Base-by-base conservation (phyloP, 345 rosid species). In the Corchorus olitorius region DNA sequence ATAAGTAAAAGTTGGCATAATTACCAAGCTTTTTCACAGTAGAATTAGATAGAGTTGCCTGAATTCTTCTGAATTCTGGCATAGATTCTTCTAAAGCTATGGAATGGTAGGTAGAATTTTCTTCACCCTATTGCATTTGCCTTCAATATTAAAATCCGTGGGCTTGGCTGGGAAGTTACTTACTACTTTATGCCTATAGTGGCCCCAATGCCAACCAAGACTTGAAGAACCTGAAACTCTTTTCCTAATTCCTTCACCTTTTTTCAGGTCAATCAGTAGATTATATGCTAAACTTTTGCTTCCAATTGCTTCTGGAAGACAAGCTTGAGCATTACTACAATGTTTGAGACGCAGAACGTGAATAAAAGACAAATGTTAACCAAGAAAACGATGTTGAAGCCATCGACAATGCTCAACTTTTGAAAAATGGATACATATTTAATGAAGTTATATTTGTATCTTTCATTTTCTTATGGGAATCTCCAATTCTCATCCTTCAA, bases 281-380 rank as follows among this genome's bases (percentile, higher is more conserved):
- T 52, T 34, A 70, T 39, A 39, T 39, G 16, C 45, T 15, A 9
- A 9, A 22, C 34, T 70, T 52, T 52, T 27, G 27, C 27, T 27
- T 27, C 27, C 16, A 70, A 33, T 70, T 70, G 60, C 46, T 33
- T 34, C 59, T 8, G 34, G 73, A 33, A 70, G 73, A 70, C 60
- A 17, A 52, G 60, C 56, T 52, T 50, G 46, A 50, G 45, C 8
- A 19, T 70, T 70, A 39, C 43, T 70, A 70, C 60, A 4, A 50
- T 16, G 9, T 52, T 16, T 16, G 45, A 70, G 33, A 65, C 33
- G 20, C 5, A 19, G 10, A 50, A 16, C 43, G 33, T 62, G 43
- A 39, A 33, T 13, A 0, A 61, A 61, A 52, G 15, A 33, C 39
- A 49, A 16, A 50, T 6, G 9, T 15, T 62, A 62, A 62, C 6